Conservation (phyloP, 2,329 filamentous ascomycete species). For the Pseudogymnoascus sp. region DNA sequence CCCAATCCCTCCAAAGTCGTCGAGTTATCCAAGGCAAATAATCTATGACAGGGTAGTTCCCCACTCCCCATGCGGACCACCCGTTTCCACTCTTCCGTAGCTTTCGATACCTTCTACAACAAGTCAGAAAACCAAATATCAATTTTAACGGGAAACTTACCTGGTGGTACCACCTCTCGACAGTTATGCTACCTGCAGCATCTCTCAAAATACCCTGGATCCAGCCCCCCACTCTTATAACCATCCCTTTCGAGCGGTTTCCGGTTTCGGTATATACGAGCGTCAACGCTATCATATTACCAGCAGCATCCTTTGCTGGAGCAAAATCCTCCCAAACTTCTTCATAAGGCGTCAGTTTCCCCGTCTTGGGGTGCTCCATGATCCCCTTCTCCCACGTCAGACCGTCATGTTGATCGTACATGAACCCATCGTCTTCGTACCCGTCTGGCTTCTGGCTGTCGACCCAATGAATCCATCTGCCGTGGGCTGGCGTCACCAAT, state of each 20-base stretch:
- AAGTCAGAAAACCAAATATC: not conserved
- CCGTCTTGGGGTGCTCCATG: slow-evolving; percentile 18
- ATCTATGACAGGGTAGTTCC: not conserved
- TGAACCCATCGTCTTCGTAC: slow-evolving; percentile 24
- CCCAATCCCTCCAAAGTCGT: not conserved
- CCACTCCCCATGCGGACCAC: not conserved
- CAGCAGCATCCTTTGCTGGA: not conserved
- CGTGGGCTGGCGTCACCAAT: slow-evolving; percentile 11
- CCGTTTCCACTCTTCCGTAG: not conserved
- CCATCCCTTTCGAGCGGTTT: slow-evolving; percentile 13
- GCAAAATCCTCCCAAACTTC: slow-evolving; percentile 23
- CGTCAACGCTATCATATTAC: slow-evolving; percentile 12
- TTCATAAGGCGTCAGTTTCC: slow-evolving; percentile 20
- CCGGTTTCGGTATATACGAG: not conserved
- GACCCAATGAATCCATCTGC: slow-evolving; percentile 16
- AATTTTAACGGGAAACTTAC: not conserved
- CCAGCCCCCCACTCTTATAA: slow-evolving; percentile 19
- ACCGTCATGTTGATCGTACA: slow-evolving; percentile 19
- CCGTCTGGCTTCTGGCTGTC: slow-evolving; percentile 13
- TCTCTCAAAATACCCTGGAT: slow-evolving; percentile 19
- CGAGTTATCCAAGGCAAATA: not conserved
- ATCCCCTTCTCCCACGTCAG: slow-evolving; percentile 21
- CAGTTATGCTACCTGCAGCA: slow-evolving; percentile 11
- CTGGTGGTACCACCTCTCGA: slow-evolving; percentile 16
- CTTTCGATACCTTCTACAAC: not conserved